Conservation (phyloP, 1,284 basidiomycete species). For the Rhodofomes roseus region DNA sequence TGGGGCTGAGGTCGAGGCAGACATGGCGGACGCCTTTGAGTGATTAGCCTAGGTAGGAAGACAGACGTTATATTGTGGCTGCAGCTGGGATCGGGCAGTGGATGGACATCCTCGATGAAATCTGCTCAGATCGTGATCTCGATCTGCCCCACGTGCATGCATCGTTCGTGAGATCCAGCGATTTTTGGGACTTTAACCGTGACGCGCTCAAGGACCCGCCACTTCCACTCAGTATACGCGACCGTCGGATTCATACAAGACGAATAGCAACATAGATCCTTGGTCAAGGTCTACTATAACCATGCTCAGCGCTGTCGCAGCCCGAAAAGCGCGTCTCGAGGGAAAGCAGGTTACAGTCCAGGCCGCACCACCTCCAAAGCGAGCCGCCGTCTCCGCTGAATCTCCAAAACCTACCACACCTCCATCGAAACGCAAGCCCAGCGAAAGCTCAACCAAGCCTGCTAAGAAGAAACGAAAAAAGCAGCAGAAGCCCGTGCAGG, state of each 20-base stretch:
- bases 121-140: not conserved
- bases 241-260: too few species aligned
- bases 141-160: not conserved
- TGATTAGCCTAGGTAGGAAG: too few species aligned
- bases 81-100: not conserved
- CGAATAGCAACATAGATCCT: too few species aligned
- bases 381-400: constrained; percentile 11
- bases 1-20: not conserved
- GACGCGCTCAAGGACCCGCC: too few species aligned
- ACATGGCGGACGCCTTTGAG: not conserved
- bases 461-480: constrained; percentile 30
- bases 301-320: constrained; percentile 59
- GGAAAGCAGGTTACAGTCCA: constrained; percentile 10
- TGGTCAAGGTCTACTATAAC: too few species aligned
- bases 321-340: constrained; percentile 46
- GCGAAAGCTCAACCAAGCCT: constrained; percentile 13
- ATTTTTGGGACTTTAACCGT: not conserved
- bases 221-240: too few species aligned
- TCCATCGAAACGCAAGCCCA: constrained; percentile 31
- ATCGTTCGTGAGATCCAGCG: not conserved
- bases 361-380: constrained; percentile 7
- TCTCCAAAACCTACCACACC: constrained; percentile 12
- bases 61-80: too few species aligned
- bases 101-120: not conserved
- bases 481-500: constrained; percentile 18